Base-by-base conservation (phyloP, 2,329 filamentous ascomycete genomes). In the Trichoderma citrinoviride region DNA sequence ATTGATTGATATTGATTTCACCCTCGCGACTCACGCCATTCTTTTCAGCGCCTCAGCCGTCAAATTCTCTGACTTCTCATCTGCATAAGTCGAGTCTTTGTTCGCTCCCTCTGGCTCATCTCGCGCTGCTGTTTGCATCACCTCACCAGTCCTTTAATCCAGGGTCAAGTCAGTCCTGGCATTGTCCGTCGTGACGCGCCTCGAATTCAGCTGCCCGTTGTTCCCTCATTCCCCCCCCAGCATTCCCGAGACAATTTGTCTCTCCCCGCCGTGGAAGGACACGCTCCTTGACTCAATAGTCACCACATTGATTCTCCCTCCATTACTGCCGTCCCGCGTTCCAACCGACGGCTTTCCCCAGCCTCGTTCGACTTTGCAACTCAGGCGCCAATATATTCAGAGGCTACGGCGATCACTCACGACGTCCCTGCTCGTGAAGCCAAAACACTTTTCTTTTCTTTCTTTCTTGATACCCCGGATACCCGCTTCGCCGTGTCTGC, bases 241-340 rank as follows among this genome's bases (percentile, higher is more conserved):
- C 40, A 44, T 10, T 19, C 41, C 65, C 69, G 66, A 74, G 72
- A 74, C 72, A 37, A 73, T 67, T 61, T 50, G 53, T 50, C 47
- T 21, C 52, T 53, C 66, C 67, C 65, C 68, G 65, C 67, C 68
- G 60, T 49, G 65, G 65, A 67, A 55, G 63, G 68, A 68, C 66
- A 64, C 70, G 64, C 64, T 65, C 66, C 67, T 65, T 61, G 67
- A 56, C 56, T 68, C 69, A 64, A 72, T 71, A 70, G 67, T 64
- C 58, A 47, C 66, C 68, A 67, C 70, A 71, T 72, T 73, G 69
- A 70, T 72, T 54, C 37, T 62, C 65, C 71, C 72, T 70, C 63
- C 68, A 29, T 68, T 66, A 68, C 67, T 46, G 63, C 65, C 67
- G 65, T 67, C 64, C 41, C 27, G 67, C 73, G 74, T 76, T 76